Evolutionary conservation across 345 rosid genomes (phyloP), one percentile per base, ranked within the genome.

Genomic region (Gossypium rotundifolium): DNA sequence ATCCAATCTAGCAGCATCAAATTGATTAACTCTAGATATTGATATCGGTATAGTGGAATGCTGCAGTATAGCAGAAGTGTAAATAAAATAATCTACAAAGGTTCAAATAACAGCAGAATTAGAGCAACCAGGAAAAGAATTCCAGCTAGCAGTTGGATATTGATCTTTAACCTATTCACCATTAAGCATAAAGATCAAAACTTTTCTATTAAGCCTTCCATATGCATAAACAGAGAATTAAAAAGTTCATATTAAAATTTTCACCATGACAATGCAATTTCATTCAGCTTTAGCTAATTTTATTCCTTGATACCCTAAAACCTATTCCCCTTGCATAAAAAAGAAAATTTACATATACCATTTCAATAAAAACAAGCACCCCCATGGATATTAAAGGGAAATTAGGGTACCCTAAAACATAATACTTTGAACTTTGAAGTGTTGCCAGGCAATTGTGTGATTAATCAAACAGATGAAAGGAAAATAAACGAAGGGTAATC

Each of bases 1-100:
- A 76, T 95, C 99, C 73, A 95, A 85, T 77, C 99, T 88, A 49
- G 85, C 96, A 1, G 99, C 99, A 77, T 93, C 99, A 57, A 95
- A 90, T 81, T 93, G 98, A 88, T 93, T 93, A 81, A 95, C 99
- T 84, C 94, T 86, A 3, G 99, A 90, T 77, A 95, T 86, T 1
- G 92, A 83, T 79, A 93, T 84, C 7, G 92, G 89, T 75, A 93
- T 81, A 10, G 59, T 63, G 49, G 89, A 77, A 93, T 93, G 93
- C 83, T 68, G 71, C 38, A 70, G 61, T 53, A 57, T 11, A 68
- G 40, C 23, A 42, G n/a, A 11, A 38, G 16, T 51, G 14, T 53
- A 60, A 44, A 69, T 14, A 55, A 49, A 14, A n/a, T 9, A 65
- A 58, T 14, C 25, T 12, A n/a, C 7, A 10, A 25, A 71, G n/a